phyloP scores from a whole-genome alignment of 441 rosid species.

The Oxalis stricta region DNA sequence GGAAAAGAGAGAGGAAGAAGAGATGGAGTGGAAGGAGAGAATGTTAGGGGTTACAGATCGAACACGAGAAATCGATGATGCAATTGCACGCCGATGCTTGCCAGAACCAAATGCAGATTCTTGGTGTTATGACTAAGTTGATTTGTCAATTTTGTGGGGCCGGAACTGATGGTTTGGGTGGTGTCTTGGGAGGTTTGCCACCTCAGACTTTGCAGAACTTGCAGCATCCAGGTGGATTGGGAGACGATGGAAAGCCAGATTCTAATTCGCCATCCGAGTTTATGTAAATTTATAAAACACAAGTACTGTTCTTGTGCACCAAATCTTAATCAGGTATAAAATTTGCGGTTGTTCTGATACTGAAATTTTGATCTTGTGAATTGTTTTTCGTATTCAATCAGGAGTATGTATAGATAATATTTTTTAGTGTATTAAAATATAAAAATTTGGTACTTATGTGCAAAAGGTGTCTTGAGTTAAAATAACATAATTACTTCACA shows the following conservation, averaged over 20 bases:
- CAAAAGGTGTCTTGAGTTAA: too few species aligned
- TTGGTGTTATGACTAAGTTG: conserved; percentile 51
- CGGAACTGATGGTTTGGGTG: conserved; percentile 37
- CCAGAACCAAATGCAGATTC: conserved; percentile 67
- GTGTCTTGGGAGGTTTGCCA: conserved; percentile 38
- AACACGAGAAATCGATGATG: conserved; percentile 64
- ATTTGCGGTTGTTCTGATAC: background rate
- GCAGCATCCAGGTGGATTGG: conserved; percentile 48
- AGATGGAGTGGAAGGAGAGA: conserved; percentile 68
- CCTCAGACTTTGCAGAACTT: conserved; percentile 56
- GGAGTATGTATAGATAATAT: too few species aligned
- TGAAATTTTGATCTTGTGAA: too few species aligned
- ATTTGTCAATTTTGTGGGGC: conserved; percentile 55
- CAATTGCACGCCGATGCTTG: conserved; percentile 68
- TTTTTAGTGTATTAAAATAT: too few species aligned
- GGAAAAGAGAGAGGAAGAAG: conserved; percentile 63
- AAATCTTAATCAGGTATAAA: conserved; percentile 1
- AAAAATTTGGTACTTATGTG: background rate
- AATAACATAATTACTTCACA: too few species aligned
- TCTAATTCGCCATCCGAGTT: conserved; percentile 62
- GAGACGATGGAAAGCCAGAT: conserved; percentile 46
- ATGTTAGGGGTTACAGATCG: conserved; percentile 45
- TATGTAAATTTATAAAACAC: conserved; percentile 26
- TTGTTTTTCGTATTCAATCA: too few species aligned
- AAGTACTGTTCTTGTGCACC: too few species aligned